Base-by-base conservation (phyloP, 1,139 yeast genomes). In the Pichia sp. region DNA sequence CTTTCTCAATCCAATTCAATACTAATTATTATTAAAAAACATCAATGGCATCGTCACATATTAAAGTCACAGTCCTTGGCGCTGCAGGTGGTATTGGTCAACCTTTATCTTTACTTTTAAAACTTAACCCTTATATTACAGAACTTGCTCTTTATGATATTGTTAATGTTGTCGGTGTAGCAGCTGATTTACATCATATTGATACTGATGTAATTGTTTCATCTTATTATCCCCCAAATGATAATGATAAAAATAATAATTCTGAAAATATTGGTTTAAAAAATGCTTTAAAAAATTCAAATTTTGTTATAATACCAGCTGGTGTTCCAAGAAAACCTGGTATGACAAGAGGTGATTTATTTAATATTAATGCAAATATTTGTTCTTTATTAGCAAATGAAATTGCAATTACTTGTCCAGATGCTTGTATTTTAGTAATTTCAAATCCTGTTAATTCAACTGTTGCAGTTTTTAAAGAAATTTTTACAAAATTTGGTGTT, bases 271-370 rank as follows among this genome's bases (percentile, higher is more conserved):
- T 26, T 20, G 39, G 42, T n/a, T 64, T 80, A 36, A 59, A 64
- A 41, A 60, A 58, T 36, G 94, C 96, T 27, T 73, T 90, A 55
- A 67, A 74, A 42, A 84, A 80, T 42, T 73, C 95, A 27, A 85
- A 84, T 59, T 74, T 89, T 51, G 85, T 90, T 52, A 79, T 90
- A 50, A 85, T 90, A 64, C 96, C 97, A 52, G 97, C 97, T 41
- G 97, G 97, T 64, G 87, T 90, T 49, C 97, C 97, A 65, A 81
- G 97, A 73, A 90, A 90, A 73, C 97, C 97, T 47, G 97, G 97
- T 57, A 90, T 90, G 97, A 86, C 97, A 55, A 82, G 97, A 68
- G 97, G 90, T 65, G 97, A 90, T 64, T 76, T 90, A 64, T 87
- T 90, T 77, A 80, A 80, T 70, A 86, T 92, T 71, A 90, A 90